Conservation (phyloP, 805 yeast genomes). For the Lipomyces japonicus region DNA sequence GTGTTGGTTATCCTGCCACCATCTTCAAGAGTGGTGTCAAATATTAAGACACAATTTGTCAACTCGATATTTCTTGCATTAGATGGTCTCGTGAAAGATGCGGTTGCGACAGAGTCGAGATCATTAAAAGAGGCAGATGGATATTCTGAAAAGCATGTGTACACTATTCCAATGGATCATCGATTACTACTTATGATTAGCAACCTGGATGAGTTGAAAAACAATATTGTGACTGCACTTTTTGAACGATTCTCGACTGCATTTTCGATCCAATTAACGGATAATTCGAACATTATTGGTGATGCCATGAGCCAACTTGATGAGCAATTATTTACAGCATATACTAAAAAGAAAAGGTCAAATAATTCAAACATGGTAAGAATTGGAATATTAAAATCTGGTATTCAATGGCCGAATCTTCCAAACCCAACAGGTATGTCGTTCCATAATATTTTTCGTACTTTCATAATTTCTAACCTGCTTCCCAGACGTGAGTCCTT, state of each 20-base stretch:
- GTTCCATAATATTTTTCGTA: neutral
- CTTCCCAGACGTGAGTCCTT: conserved; percentile 45
- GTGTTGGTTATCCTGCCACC: conserved; percentile 37
- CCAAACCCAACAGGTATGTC: conserved; percentile 27
- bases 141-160: conserved; percentile 38
- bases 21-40: conserved; percentile 34
- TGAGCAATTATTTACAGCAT: conserved; percentile 51
- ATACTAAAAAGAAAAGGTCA: conserved; percentile 48
- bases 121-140: neutral
- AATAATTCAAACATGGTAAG: conserved; percentile 42
- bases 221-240: conserved; percentile 47
- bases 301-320: conserved; percentile 49
- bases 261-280: conserved; percentile 47
- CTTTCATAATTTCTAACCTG: conserved; percentile 31
- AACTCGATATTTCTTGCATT: conserved; percentile 38
- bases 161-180: conserved; percentile 45
- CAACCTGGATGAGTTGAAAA: conserved; percentile 50
- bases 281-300: conserved; percentile 46
- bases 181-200: conserved; percentile 52
- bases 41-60: conserved; percentile 39
- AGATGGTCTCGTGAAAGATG: conserved; percentile 33
- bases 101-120: conserved; percentile 31
- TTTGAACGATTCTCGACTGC: conserved; percentile 49
- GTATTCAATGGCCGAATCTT: conserved; percentile 44
- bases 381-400: conserved; percentile 39